A percentile compares a stretch with the other conserved stretches of the same genome.
Evolutionary conservation across 495 filamentous ascomycete genomes (phyloP).

Genomic region (Neurospora sublineolata): DNA sequence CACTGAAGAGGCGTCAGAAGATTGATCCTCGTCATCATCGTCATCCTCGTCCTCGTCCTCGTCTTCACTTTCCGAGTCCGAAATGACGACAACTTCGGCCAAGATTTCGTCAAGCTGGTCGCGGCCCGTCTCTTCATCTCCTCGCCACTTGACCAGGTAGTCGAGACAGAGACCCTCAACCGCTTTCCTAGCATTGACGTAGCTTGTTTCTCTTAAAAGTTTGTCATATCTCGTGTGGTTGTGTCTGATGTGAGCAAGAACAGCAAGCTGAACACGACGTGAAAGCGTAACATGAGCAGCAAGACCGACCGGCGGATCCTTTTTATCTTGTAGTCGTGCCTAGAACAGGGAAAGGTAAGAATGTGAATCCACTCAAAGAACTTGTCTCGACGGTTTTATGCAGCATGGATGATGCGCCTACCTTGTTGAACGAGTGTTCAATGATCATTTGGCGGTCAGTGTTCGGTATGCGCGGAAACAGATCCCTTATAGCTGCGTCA

Average conservation of each 20-base stretch:
- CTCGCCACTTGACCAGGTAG: slow-evolving; percentile 75
- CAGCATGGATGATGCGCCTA: slow-evolving; percentile 21
- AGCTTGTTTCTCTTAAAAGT: slow-evolving; percentile 52
- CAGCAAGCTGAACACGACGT: slow-evolving; percentile 69
- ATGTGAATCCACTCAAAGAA: neutral
- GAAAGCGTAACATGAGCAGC: slow-evolving; percentile 53
- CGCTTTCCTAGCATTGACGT: slow-evolving; percentile 54
- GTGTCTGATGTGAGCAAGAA: slow-evolving; percentile 78
- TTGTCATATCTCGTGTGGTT: slow-evolving; percentile 77
- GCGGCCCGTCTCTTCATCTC: slow-evolving; percentile 67
- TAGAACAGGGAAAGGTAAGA: slow-evolving; percentile 1
- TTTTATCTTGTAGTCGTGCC: slow-evolving; percentile 23
- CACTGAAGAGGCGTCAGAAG: slow-evolving; percentile 9
- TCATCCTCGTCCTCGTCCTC: slow-evolving; percentile 32
- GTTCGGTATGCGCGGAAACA: slow-evolving; percentile 79
- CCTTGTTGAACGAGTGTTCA: slow-evolving; percentile 73
- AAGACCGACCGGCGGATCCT: slow-evolving; percentile 48
- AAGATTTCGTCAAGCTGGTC: slow-evolving; percentile 70
- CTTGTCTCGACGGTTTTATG: neutral
- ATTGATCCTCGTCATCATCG: slow-evolving; percentile 9
- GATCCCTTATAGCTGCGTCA: slow-evolving; percentile 59
- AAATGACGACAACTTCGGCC: slow-evolving; percentile 70
- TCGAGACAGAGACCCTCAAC: slow-evolving; percentile 63
- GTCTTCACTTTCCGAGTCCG: slow-evolving; percentile 62
- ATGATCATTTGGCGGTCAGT: slow-evolving; percentile 68